Evolutionary conservation across 2,329 filamentous ascomycete species (phyloP), one percentile per base, ranked within the genome.

Genomic region (Colletotrichum sidae): DNA sequence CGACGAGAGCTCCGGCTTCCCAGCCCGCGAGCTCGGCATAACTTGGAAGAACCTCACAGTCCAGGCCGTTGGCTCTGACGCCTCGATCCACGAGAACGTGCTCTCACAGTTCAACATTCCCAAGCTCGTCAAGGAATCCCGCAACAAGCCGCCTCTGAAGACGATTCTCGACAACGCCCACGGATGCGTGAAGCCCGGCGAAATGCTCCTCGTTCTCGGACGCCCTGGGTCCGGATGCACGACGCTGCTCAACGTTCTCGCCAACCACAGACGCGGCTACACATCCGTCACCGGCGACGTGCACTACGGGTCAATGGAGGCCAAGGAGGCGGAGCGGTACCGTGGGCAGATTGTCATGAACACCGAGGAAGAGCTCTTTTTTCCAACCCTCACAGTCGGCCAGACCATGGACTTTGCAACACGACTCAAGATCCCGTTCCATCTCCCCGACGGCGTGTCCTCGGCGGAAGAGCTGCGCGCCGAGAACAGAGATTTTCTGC

Each of bases 381-480:
- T 92, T 67, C 88, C 92, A 0, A 86, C 89, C 0, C 78, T 94
- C 7, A 92, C 89, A 1, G 91, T 94, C 2, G 85, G 86, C 4
- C 84, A 92, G 70, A 94, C 91, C 0, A 81, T 94, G 41, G 83
- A 87, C 49, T 94, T 94, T 75, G 92, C 92, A 0, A 87, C 87
- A 0, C 79, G 82, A 1, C 78, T 89, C 64, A 90, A 89, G 73
- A 74, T 88, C 1, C 85, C 86, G 0, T 80, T 78, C 60, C 70
- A 80, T 9, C 72, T 84, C 0, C 84, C 85, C 0, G 73, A 80
- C 0, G 82, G 82, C 0, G 73, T 78, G 2, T 70, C 74, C 2
- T 79, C 76, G 5, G 63, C 74, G 2, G 80, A 85, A 41, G 81
- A 86, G 8, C 81, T 81, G 46, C 83, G 82, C 6, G 68, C 74